These are phyloP conservation scores for Xylaria flabelliformis DNA, from an alignment of 495 filamentous ascomycete genomes.

Conservation along the genomic window DNA sequence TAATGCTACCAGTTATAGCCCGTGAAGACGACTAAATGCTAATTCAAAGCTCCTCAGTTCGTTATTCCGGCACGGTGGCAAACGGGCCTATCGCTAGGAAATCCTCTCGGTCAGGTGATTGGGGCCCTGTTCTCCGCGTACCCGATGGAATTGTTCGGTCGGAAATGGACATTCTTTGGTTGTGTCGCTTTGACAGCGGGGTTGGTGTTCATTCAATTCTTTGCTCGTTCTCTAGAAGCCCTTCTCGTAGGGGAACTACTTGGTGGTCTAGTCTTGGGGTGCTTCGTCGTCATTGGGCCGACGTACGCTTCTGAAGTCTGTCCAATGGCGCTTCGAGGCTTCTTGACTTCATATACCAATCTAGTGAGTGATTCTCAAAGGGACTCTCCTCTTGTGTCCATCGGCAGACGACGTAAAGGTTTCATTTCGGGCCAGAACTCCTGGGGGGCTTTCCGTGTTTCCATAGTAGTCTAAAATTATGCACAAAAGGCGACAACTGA, in stretches of 20 bases:
- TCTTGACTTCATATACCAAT: constrained; percentile 66
- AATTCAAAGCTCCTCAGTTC: constrained; percentile 32
- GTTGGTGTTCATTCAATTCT: constrained; percentile 65
- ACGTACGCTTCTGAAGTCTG: constrained; percentile 70
- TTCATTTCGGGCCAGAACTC: neutral
- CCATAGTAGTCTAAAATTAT: neutral
- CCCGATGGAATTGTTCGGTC: constrained; percentile 53
- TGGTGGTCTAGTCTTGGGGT: constrained; percentile 59
- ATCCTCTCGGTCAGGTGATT: constrained; percentile 54
- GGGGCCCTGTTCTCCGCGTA: constrained; percentile 55
- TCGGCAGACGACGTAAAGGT: neutral
- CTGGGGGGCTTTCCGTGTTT: neutral
- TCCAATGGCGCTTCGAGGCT: constrained; percentile 62
- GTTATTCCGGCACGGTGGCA: constrained; percentile 55
- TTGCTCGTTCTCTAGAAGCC: constrained; percentile 52
- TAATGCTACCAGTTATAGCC: no score
- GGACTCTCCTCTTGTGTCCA: neutral
- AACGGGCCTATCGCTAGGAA: constrained; percentile 53
- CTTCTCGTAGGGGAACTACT: constrained; percentile 60
- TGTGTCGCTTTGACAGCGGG: constrained; percentile 51
- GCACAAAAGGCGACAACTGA: neutral
- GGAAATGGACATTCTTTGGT: constrained; percentile 52
- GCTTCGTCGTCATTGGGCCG: constrained; percentile 61
- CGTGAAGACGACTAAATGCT: neutral
- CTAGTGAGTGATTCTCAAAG: constrained; percentile 36